These are phyloP conservation scores for Tetrapyrgos nigripes DNA, from an alignment of 1,284 basidiomycete species.

Conservation along the genomic window DNA sequence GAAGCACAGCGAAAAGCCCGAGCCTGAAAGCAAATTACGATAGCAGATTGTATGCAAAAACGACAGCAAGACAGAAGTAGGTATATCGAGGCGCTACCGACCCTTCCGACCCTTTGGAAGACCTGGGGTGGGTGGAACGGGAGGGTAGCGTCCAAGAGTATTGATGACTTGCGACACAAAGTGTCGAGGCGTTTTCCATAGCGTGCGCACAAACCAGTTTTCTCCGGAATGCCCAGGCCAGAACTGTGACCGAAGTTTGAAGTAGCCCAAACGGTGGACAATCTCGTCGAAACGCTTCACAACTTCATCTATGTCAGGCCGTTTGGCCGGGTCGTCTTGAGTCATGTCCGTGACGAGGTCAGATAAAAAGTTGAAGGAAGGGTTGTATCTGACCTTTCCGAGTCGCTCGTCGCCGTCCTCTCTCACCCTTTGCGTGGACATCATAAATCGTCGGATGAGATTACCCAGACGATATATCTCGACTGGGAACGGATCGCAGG, in stretches of 20 bases:
- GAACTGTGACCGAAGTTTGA: slow-evolving; percentile 9
- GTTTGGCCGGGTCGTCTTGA: slow-evolving; percentile 29
- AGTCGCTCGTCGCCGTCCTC: not conserved
- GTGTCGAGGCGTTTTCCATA: not conserved
- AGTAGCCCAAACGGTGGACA: slow-evolving; percentile 13
- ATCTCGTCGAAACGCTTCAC: slow-evolving; percentile 26
- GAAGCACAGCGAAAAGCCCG: no score
- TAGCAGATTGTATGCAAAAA: no score
- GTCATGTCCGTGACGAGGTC: slow-evolving; percentile 34
- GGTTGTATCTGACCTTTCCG: not conserved
- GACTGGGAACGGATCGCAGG: slow-evolving; percentile 15
- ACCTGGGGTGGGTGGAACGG: not conserved
- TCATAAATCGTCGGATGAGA: slow-evolving; percentile 9
- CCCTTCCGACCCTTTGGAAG: not conserved
- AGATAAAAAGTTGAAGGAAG: slow-evolving; percentile 30
- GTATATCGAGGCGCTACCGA: not conserved
- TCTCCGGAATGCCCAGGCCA: not conserved
- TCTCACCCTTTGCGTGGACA: not conserved
- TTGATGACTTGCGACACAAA: not conserved
- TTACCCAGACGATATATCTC: slow-evolving; percentile 16
- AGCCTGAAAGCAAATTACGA: no score
- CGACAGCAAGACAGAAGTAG: no score
- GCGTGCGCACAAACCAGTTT: not conserved
- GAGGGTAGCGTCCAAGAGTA: slow-evolving; percentile 4
- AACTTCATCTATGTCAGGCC: slow-evolving; percentile 35